Evolutionary conservation across 179 eudicot genomes (phyloP), one percentile per base, ranked within the genome.

Genomic region (Beta lomatogona): DNA sequence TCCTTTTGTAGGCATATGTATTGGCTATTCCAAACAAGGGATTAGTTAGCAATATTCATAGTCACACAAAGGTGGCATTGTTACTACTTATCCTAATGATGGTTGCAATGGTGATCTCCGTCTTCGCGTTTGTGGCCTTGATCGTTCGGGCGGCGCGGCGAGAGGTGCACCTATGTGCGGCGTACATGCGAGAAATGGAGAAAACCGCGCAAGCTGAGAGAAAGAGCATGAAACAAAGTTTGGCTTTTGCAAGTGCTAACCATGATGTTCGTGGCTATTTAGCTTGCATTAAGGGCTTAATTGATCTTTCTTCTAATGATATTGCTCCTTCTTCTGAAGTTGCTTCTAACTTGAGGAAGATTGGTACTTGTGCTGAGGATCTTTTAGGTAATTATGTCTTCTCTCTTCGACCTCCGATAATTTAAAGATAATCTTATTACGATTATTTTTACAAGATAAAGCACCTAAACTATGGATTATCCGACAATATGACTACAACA

Each of bases 121-220:
- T 87, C n/a, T 65, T 81, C 48, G 74, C 67, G 54, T 90, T 87
- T 68, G 77, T 88, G 21, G 76, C 71, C 53, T 63, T 91, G 46
- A 83, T 86, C 1, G 75, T 83, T 5, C 85, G 83, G 71, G 89
- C 89, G 8, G 82, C 86, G 18, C 73, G 85, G 81, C 83, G 90
- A 64, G 96, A 91, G 81, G 88, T 86, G 84, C 80, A 80, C 58
- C 84, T 96, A 31, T 77, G 91, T 65, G 87, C 91, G 50, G 86
- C 88, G 18, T 89, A 92, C 50, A 87, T 94, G 83, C 91, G 83
- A 67, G 94, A 94, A 82, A 88, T 83, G 94, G 98, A 96, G 78
- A 89, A 91, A 73, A 93, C 98, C n/a, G 82, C 87, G 22, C 91
- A 95, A 85, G 93, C 94, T n/a, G 97, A 93, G 81, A 90, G 90